phyloP scores from a whole-genome alignment of 2,329 filamentous ascomycete species.

The Diaporthe australafricana region DNA sequence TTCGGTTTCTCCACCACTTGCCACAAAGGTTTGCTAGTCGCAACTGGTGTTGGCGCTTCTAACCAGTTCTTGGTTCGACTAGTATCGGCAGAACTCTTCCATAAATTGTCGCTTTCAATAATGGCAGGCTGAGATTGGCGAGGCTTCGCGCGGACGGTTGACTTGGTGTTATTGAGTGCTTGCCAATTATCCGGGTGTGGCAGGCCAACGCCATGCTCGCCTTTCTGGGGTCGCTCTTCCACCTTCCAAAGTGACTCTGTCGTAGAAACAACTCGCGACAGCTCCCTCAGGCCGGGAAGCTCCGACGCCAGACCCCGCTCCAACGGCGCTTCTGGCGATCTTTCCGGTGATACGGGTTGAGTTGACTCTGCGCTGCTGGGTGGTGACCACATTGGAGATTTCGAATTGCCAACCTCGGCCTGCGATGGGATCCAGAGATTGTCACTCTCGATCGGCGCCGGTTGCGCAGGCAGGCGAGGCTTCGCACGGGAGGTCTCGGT shows the following conservation, averaged over 20 bases:
- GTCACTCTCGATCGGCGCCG: constrained; percentile 32
- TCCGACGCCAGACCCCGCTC: not conserved
- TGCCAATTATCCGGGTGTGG: constrained; percentile 55
- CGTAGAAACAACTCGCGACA: not conserved
- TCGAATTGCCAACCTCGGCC: not conserved
- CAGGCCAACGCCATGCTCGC: constrained; percentile 42
- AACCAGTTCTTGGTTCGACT: not conserved
- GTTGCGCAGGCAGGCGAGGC: constrained; percentile 33
- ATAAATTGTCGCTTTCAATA: constrained; percentile 52
- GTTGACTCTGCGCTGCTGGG: constrained; percentile 2
- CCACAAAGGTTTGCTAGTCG: constrained; percentile 25
- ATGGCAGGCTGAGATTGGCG: constrained; percentile 44
- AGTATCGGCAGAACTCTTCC: not conserved
- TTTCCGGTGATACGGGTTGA: not conserved
- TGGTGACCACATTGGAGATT: constrained; percentile 33
- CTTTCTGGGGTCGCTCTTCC: constrained; percentile 2
- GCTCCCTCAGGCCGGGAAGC: not conserved
- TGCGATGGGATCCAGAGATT: constrained; percentile 40
- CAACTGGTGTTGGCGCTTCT: not conserved
- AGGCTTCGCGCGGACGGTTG: constrained; percentile 45
- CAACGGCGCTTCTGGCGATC: not conserved
- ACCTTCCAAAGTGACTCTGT: constrained; percentile 27
- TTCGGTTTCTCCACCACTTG: constrained; percentile 2
- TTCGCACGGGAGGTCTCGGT: constrained; percentile 35
- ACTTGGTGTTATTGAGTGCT: constrained; percentile 46